Evolutionary conservation across 805 yeast genomes (phyloP), one percentile per base, ranked within the genome.

Genomic region (Wickerhamiella azyma): DNA sequence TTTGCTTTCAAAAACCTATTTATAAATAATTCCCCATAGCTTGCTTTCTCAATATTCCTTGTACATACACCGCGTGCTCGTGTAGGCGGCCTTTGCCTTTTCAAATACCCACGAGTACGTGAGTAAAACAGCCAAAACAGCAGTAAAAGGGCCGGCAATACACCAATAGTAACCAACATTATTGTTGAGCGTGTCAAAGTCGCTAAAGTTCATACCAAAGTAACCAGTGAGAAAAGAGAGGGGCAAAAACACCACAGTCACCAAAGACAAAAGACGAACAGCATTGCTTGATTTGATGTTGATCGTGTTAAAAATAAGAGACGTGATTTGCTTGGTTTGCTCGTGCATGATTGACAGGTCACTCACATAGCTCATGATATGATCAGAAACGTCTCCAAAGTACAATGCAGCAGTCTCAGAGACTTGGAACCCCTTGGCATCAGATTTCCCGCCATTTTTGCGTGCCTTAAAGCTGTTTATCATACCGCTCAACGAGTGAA

Each of bases 201-300:
- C 48, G 24, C 60, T 56, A 54, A 74, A 74, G 53, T 74, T 74
- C 77, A 74, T 74, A 14, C 78, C 78, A 50, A 72, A 76, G 54
- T 74, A 76, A 10, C 81, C 80, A 1, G 80, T 74, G 68, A 77
- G 66, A 54, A 76, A 76, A 5, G 76, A 68, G 45, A 76, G 55
- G 5, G 81, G 81, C 33, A 76, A 62, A 52, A 76, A 76, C 11
- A 76, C 67, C 11, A 76, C 79, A 1, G 80, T 72, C 9, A 76
- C 73, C 33, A 76, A 55, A 7, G 79, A 71, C 37, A 76, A 61
- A 55, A 70, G 68, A 44, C 68, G 66, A 69, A 76, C 75, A 4
- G 79, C 69, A 50, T 66, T 73, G 50, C 74, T 72, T 2, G 76
- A 72, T 39, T 72, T 72, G 9, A 73, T 73, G 1, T 77, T 69